Base-by-base conservation (phyloP, 176 grass and related monocot species). In the Aegilops sharonensis region DNA sequence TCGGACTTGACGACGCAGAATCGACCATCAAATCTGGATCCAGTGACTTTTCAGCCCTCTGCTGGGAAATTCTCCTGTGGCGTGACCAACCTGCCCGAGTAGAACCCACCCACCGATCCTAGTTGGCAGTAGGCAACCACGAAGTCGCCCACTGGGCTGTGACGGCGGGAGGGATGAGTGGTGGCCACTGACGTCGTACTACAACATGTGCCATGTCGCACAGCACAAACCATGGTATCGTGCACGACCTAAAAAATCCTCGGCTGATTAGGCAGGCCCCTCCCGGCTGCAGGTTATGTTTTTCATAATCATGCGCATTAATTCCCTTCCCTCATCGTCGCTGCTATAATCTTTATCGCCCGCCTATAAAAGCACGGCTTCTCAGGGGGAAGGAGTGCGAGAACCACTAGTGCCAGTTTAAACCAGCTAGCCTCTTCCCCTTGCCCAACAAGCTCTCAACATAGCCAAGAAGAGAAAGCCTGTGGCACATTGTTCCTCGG, bases 111-210 rank as follows among this genome's bases (percentile, higher is more conserved):
- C 9, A 64, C 13, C 13, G 68, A 73, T 73, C 68, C 68, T 30
- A 47, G 15, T 4, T 81, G 39, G 75, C 75, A 81, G 43, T 25
- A 47, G 88, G 66, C 88, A 52, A 68, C 80, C 45, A 81, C 82
- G 15, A 85, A 64, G 18, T 23, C 11, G 3, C 9, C 62, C 72
- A 71, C 43, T 69, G 78, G 78, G 37, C 29, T 12, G 39, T 63
- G 63, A 86, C 45, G 75, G 80, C 56, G 56, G 76, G 78, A 85
- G 31, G 2, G 73, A 32, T 21, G 3, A 1, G 4, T 48, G 89
- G 84, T 9, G 79, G 43, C 84, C 88, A 86, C 65, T 70, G 64
- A 50, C 79, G 78, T 56, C 25, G 72, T 30, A 52, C 45, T 18
- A 52, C 45, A 20, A 47, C 8, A 25, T 29, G 21, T 29, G 43